Evolutionary conservation across 208 protist species (phyloP), one percentile per base, ranked within the genome.

Genomic region (Pavlovales sp.): DNA sequence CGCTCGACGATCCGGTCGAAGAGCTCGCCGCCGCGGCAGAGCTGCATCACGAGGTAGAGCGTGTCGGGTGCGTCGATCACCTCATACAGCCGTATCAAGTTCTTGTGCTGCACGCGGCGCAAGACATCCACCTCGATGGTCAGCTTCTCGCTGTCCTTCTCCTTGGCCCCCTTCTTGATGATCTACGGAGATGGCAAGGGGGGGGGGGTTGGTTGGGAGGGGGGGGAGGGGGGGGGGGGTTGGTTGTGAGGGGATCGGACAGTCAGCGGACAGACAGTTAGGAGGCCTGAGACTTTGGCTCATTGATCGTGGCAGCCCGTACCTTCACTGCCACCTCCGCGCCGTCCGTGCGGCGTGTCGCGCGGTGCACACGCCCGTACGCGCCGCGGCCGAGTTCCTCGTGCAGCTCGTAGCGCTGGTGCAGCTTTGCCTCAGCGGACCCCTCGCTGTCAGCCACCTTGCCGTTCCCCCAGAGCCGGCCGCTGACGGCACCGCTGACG

Each of bases 21-120:
- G 26, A 71, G 57, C 57, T 71, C 57, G 57, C 57, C 57, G 57
- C 57, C 57, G 26, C 57, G 57, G 57, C 57, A 71, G 22, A 86
- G 82, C 82, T 86, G 41, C 82, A 86, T 86, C 34, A 86, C 82
- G 39, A 86, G 82, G 57, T 75, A 37, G 36, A 86, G 66, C 37
- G 11, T 40, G 41, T 86, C 66, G 14, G 82, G 82, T 38, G 66
- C n/a, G 38, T 86, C 82, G 66, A 37, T 77, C 10, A 86, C 66
- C 26, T 86, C 82, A 57, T 67, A 77, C 36, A 86, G 82, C 39
- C 0, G 32, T 44, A 86, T 77, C 20, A 81, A 28, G 26, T 71
- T 71, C 18, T 10, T 2, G 57, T 71, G 57, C 7, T 32, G 5
- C 1, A 71, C 57, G 57, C 57, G 57, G 2, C 57, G 57, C 57